Base-by-base conservation (phyloP, 2,329 filamentous ascomycete genomes). In the Fusarium aywerte region DNA sequence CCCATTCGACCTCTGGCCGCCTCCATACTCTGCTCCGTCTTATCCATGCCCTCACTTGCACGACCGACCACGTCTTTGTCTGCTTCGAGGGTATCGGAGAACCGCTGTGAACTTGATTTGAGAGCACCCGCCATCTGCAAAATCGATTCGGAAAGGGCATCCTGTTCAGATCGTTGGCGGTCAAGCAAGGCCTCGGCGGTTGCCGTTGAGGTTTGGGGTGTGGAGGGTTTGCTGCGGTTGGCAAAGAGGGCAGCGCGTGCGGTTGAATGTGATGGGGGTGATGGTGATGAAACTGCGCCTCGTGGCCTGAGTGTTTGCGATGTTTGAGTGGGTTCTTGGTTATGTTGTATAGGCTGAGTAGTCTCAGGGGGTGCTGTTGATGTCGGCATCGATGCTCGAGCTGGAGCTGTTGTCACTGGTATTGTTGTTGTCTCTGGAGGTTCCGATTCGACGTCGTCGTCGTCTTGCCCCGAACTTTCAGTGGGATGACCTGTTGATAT, bases 111-210 rank as follows among this genome's bases (percentile, higher is more conserved):
- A 35, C 89, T 92, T 45, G 86, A 80, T 76, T 96, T 97, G 36
- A 97, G 85, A 47, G 91, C 87, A 21, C 86, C 82, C 1, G 95
- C 94, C 80, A 97, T 91, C 42, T 86, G 82, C 21, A 97, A 83
- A n/a, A 98, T 89, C 9, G 92, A 94, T 35, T 87, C 84, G 0
- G 94, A 95, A 4, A 98, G 85, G 32, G 85, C 82, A 77, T 97
- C 93, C 78, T 97, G 94, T 80, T 97, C 93, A 53, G 83, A 83
- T 52, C 92, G 90, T 74, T 97, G 88, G 73, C 91, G 86, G 71
- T 92, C 88, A 40, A 97, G 86, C 31, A 93, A 85, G 1, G 89
- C 85, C 80, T 97, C 93, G 1, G 87, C 84, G 16, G 86, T 85
- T 11, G 86, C 82, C 2, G 82, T 82, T 6, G 83, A 80, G 5